Percentiles rank a stretch among this genome's conserved stretches.
These are phyloP conservation scores for Condylostoma magnum DNA, from an alignment of 169 alveolate genomes.

Conservation along the genomic window DNA sequence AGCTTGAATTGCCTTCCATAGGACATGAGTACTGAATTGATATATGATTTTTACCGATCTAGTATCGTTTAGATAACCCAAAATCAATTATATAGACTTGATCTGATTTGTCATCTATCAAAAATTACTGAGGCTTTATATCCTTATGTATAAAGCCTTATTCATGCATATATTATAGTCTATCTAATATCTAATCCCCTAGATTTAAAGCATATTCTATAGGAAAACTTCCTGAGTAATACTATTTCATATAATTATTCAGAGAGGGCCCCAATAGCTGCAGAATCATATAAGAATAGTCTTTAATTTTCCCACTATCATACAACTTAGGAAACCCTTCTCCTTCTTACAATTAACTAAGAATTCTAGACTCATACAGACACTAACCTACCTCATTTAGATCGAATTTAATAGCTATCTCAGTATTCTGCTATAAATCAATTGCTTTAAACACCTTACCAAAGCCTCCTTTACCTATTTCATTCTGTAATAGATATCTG, in stretches of 20 bases:
- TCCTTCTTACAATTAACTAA: background rate
- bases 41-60: background rate
- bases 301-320: background rate
- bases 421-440: background rate
- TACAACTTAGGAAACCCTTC: conserved; percentile 9
- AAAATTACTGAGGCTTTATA: conserved; percentile 6
- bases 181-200: background rate
- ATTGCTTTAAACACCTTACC: conserved; percentile 5
- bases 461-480: conserved; percentile 17
- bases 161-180: conserved; percentile 8
- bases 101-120: background rate
- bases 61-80: conserved; percentile 1
- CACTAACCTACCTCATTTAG: no score
- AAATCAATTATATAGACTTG: conserved; percentile 12
- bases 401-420: conserved; percentile 10
- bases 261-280: conserved; percentile 14
- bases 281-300: background rate
- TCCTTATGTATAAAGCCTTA: conserved; percentile 3
- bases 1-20: conserved; percentile 82
- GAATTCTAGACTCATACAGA: background rate
- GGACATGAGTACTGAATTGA: background rate
- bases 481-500: background rate
- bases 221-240: conserved; percentile 9
- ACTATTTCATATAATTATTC: background rate
- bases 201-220: background rate